These are phyloP conservation scores for Plasmodium relictum DNA, from an alignment of 169 alveolate genomes.

Conservation along the genomic window DNA sequence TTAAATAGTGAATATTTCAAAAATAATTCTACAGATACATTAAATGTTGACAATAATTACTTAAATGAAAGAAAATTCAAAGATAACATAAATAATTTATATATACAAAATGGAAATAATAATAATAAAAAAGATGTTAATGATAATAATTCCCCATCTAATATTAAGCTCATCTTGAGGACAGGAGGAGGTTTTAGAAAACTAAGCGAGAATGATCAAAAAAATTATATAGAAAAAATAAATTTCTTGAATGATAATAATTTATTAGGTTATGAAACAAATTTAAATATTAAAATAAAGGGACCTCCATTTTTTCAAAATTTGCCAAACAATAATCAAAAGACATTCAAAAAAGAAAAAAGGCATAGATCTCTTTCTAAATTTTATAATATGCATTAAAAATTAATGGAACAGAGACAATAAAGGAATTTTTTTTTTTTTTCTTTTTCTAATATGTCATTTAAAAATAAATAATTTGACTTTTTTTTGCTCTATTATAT, in stretches of 20 bases:
- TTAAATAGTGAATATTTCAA: slow-evolving; percentile 43
- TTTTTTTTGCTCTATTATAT: no score
- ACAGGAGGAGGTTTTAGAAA: slow-evolving; percentile 74
- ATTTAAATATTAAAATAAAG: slow-evolving; percentile 64
- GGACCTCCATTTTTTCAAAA: slow-evolving; percentile 69
- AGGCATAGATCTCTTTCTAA: slow-evolving; percentile 76
- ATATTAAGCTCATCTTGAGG: slow-evolving; percentile 57
- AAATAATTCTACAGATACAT: slow-evolving; percentile 44
- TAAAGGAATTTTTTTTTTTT: not conserved
- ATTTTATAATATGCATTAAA: slow-evolving; percentile 74
- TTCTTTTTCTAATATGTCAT: not conserved
- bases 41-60: slow-evolving; percentile 7
- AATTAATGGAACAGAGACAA: not conserved
- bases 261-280: slow-evolving; percentile 72
- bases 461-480: no score
- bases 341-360: slow-evolving; percentile 56
- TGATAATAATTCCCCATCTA: slow-evolving; percentile 52
- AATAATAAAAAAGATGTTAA: slow-evolving; percentile 5
- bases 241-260: slow-evolving; percentile 69
- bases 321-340: slow-evolving; percentile 15
- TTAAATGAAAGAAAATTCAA: not conserved
- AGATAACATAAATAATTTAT: not conserved
- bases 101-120: not conserved
- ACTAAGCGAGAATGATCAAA: slow-evolving; percentile 55
- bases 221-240: slow-evolving; percentile 68